A percentile compares a stretch with the other conserved stretches of the same genome.
Conservation (phyloP, 2,329 filamentous ascomycete species). For the Cordyceps cicadae region DNA sequence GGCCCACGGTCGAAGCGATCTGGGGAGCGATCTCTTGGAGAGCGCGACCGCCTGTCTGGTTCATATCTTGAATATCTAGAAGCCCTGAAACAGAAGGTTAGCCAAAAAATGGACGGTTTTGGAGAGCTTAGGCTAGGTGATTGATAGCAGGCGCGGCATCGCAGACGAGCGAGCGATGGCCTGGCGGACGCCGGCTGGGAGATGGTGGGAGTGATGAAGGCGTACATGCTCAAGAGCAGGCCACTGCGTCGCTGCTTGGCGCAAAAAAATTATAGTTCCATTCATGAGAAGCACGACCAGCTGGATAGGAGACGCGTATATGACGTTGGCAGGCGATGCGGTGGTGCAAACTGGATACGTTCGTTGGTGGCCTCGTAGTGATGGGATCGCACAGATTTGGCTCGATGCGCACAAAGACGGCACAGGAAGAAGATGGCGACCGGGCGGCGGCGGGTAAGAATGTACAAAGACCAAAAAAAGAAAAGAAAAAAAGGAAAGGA, state of each 20-base stretch:
- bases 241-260: conserved; percentile 14
- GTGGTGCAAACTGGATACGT: neutral
- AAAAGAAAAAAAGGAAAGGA: neutral
- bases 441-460: neutral
- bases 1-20: conserved; percentile 52
- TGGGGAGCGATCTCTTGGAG: conserved; percentile 60
- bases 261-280: conserved; percentile 16
- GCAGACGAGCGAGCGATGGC: neutral
- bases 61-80: conserved; percentile 55
- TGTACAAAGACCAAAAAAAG: neutral
- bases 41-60: conserved; percentile 55
- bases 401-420: conserved; percentile 1
- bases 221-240: conserved; percentile 19
- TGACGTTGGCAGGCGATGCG: neutral
- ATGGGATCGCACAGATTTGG: conserved; percentile 12
- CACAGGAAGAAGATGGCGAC: neutral
- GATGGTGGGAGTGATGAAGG: conserved; percentile 1
- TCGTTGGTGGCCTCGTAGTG: conserved; percentile 1
- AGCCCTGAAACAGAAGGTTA: conserved; percentile 29
- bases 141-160: neutral
- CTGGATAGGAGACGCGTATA: neutral
- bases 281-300: conserved; percentile 11
- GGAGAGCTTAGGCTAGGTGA: neutral
- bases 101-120: neutral
- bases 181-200: neutral